phyloP scores from a whole-genome alignment of 148 eudicot species.

The Amaranthus palmeri region DNA sequence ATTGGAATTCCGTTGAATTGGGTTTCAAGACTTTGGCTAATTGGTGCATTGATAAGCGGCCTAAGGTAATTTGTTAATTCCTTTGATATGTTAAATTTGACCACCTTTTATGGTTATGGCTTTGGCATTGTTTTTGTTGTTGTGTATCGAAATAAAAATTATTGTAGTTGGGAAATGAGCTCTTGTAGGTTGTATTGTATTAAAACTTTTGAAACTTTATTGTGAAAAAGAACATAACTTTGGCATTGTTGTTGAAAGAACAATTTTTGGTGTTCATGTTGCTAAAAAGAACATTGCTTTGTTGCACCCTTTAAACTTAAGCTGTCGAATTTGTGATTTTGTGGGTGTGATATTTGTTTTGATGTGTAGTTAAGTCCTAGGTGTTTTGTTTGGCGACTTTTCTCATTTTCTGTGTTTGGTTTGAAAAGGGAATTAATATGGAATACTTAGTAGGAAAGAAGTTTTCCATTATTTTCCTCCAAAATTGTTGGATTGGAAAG shows the following conservation, averaged over 20 bases:
- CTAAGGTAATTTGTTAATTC: conserved; percentile 47
- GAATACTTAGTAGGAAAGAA: too few relatives aligned
- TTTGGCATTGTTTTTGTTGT: too few relatives aligned
- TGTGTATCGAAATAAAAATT: too few relatives aligned
- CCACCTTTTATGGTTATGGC: too few relatives aligned
- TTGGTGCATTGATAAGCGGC: conserved; percentile 72
- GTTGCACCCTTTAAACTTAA: background rate
- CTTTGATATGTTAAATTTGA: too few relatives aligned
- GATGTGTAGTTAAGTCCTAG: background rate
- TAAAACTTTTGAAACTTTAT: too few relatives aligned
- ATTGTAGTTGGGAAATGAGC: too few relatives aligned
- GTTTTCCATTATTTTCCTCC: background rate
- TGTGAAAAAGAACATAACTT: too few relatives aligned
- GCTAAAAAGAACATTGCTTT: too few relatives aligned
- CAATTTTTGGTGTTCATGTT: background rate
- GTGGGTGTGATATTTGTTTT: background rate
- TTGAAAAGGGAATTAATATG: background rate
- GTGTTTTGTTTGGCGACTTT: background rate
- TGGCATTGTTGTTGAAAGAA: background rate
- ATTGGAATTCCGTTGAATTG: conserved; percentile 53
- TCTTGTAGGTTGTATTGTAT: too few relatives aligned
- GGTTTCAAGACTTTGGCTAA: conserved; percentile 50
- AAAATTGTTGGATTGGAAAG: background rate
- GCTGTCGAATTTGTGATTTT: conserved; percentile 1
- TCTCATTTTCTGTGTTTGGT: background rate